A percentile compares a stretch with the other conserved stretches of the same genome.
Conservation (phyloP, 805 yeast genomes). For the Jamesozyma piceae region DNA sequence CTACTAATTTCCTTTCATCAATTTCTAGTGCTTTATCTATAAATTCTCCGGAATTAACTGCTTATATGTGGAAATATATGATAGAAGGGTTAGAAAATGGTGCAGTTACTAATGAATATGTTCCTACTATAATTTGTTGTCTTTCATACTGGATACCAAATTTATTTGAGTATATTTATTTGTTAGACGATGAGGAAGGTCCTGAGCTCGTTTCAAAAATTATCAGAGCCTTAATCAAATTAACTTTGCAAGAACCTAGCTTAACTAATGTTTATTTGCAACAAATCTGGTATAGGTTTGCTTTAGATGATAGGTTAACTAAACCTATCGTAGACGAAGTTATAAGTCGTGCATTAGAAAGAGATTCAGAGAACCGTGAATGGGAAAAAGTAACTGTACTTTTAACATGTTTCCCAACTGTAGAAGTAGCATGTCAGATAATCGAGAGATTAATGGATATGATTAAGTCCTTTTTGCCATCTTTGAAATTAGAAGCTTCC, state of each 20-base stretch:
- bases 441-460: constrained; percentile 45
- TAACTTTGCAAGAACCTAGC: constrained; percentile 40
- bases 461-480: constrained; percentile 40
- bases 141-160: constrained; percentile 66
- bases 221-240: constrained; percentile 49
- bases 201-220: constrained; percentile 47
- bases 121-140: constrained; percentile 13
- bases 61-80: constrained; percentile 35
- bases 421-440: constrained; percentile 56
- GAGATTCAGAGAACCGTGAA: constrained; percentile 56
- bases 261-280: constrained; percentile 45
- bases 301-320: constrained; percentile 48
- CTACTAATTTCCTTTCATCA: constrained; percentile 48
- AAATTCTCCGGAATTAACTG: constrained; percentile 48
- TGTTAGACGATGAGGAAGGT: constrained; percentile 45
- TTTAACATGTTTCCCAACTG: constrained; percentile 52
- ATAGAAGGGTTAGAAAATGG: constrained; percentile 17
- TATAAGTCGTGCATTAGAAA: constrained; percentile 59
- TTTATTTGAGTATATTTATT: constrained; percentile 45
- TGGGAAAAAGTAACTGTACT: constrained; percentile 55
- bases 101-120: constrained; percentile 8
- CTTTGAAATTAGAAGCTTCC: constrained; percentile 31
- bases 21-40: constrained; percentile 45
- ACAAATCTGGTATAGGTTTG: constrained; percentile 60
- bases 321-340: constrained; percentile 59